Conservation (phyloP, 129 eudicot genomes). For the Helianthus annuus region HanXRQr2.0-SUNRISE NC_035444.2:151662625-151663124, state of each 20-base stretch:
- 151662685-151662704: background rate
- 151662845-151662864: background rate
- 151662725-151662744: background rate
- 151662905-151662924: background rate
- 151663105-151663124: background rate
- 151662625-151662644: constrained; percentile 2
- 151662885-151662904: background rate
- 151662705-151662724: background rate
- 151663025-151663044: background rate
- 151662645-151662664: background rate
- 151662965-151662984: background rate
- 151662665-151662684: background rate
- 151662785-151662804: background rate
- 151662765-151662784: background rate
- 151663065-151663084: background rate
- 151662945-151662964: background rate
- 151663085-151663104: background rate
- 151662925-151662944: background rate
- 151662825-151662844: background rate
- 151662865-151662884: background rate
- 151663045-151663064: background rate
- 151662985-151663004: background rate
- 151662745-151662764: background rate
- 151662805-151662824: background rate
- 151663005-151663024: background rate